phyloP scores from a whole-genome alignment of 495 filamentous ascomycete genomes.

The Talaromyces stipitatus region DNA sequence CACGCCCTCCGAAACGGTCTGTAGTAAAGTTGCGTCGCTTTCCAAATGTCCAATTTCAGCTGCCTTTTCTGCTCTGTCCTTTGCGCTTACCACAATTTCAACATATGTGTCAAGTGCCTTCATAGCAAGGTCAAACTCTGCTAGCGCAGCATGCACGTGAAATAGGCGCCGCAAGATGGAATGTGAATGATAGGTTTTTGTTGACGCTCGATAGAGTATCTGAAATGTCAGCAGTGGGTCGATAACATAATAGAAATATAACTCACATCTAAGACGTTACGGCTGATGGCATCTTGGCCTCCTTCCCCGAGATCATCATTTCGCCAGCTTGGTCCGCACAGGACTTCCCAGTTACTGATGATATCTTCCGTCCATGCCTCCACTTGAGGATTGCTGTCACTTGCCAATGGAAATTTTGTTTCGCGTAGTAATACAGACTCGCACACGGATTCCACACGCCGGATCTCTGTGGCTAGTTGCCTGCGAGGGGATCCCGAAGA shows the following conservation, averaged over 20 bases:
- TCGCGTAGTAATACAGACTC: slow-evolving; percentile 66
- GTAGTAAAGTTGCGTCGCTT: slow-evolving; percentile 62
- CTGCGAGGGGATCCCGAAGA: slow-evolving; percentile 38
- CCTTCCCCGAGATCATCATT: slow-evolving; percentile 72
- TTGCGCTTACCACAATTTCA: slow-evolving; percentile 73
- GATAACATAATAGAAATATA: background rate
- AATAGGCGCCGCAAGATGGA: slow-evolving; percentile 80
- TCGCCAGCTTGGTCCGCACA: slow-evolving; percentile 66
- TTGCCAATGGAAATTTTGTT: slow-evolving; percentile 75
- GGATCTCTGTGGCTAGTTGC: slow-evolving; percentile 64
- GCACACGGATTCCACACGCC: slow-evolving; percentile 64
- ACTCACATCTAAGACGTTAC: slow-evolving; percentile 63
- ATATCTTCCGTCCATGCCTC: slow-evolving; percentile 75
- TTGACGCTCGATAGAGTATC: slow-evolving; percentile 78
- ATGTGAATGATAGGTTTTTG: slow-evolving; percentile 91
- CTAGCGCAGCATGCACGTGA: slow-evolving; percentile 73
- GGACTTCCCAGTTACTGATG: slow-evolving; percentile 74
- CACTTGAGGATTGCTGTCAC: slow-evolving; percentile 61
- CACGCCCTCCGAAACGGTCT: slow-evolving; percentile 71
- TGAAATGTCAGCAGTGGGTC: slow-evolving; percentile 21
- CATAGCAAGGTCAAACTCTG: slow-evolving; percentile 82
- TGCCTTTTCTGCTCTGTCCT: slow-evolving; percentile 69
- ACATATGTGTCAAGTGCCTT: slow-evolving; percentile 85
- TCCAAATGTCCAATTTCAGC: slow-evolving; percentile 74
- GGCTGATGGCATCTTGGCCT: slow-evolving; percentile 62